phyloP scores from a whole-genome alignment of 2,329 filamentous ascomycete genomes.

The Fusarium solani-melongenae region DNA sequence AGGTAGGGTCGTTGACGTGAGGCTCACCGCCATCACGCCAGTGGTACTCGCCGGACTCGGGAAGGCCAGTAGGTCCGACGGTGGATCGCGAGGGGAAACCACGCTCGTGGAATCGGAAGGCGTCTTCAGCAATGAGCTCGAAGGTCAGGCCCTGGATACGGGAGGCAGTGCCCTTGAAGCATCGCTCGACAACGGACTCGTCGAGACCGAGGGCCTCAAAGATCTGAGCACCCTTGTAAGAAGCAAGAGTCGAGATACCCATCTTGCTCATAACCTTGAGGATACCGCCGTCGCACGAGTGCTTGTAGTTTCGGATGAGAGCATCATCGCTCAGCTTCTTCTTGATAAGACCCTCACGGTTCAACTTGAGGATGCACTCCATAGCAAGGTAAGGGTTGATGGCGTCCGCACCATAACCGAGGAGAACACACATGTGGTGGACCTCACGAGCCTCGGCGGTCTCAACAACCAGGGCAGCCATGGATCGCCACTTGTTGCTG shows the following conservation, averaged over 20 bases:
- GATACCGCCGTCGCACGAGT: slow-evolving; percentile 95
- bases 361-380: slow-evolving; percentile 97
- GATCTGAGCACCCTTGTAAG: slow-evolving; percentile 98
- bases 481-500: slow-evolving; percentile 93
- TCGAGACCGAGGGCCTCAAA: slow-evolving; percentile 96
- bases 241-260: slow-evolving; percentile 96
- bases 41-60: slow-evolving; percentile 96
- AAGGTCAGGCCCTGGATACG: slow-evolving; percentile 96
- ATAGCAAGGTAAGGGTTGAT: slow-evolving; percentile 95
- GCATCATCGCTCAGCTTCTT: slow-evolving; percentile 86
- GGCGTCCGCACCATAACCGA: slow-evolving; percentile 94
- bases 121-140: slow-evolving; percentile 92
- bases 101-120: slow-evolving; percentile 93
- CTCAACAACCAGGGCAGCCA: slow-evolving; percentile 88
- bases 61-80: slow-evolving; percentile 79
- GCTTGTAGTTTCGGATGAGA: slow-evolving; percentile 95
- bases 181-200: slow-evolving; percentile 90
- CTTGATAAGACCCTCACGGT: slow-evolving; percentile 90
- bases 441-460: slow-evolving; percentile 97
- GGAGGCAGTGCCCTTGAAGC: slow-evolving; percentile 93
- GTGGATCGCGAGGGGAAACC: slow-evolving; percentile 88
- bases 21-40: slow-evolving; percentile 97
- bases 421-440: slow-evolving; percentile 97
- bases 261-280: slow-evolving; percentile 99
- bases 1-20: slow-evolving; percentile 93